Evolutionary conservation across 2,329 filamentous ascomycete species (phyloP).

Genomic region (Fusarium sp.): DNA sequence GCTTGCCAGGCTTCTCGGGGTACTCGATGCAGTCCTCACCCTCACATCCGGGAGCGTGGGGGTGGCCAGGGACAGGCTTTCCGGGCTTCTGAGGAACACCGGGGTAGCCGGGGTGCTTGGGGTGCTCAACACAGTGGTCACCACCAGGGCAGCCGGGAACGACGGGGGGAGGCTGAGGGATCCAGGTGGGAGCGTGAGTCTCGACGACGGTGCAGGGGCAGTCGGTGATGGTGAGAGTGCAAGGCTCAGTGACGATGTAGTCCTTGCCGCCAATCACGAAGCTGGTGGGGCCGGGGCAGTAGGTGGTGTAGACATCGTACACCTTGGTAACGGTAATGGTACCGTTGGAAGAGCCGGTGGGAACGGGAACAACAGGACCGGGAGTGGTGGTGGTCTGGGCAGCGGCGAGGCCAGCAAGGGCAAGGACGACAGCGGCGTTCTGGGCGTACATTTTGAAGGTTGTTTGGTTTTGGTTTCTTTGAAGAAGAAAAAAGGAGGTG

Average conservation of each 20-base stretch:
- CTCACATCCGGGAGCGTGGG: neutral
- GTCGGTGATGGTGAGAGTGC: constrained; percentile 65
- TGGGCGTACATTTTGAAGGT: constrained; percentile 41
- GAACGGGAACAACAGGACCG: constrained; percentile 8
- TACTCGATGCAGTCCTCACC: neutral
- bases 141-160: neutral
- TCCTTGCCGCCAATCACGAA: constrained; percentile 61
- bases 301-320: constrained; percentile 51
- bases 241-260: constrained; percentile 65
- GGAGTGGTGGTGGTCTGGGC: constrained; percentile 24
- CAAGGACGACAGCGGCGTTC: constrained; percentile 40
- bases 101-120: neutral
- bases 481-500: neutral
- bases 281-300: constrained; percentile 60
- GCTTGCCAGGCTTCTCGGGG: constrained; percentile 4
- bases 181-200: constrained; percentile 40
- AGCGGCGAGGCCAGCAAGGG: constrained; percentile 38
- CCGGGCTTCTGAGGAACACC: neutral
- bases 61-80: constrained; percentile 4
- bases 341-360: constrained; percentile 23
- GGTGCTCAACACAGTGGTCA: neutral
- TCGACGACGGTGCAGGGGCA: constrained; percentile 61
- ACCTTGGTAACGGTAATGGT: constrained; percentile 48
- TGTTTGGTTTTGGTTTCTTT: constrained; percentile 15
- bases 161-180: constrained; percentile 9